Evolutionary conservation across 1,284 basidiomycete species (phyloP).

Genomic region (Cutaneotrichosporon sp.): DNA sequence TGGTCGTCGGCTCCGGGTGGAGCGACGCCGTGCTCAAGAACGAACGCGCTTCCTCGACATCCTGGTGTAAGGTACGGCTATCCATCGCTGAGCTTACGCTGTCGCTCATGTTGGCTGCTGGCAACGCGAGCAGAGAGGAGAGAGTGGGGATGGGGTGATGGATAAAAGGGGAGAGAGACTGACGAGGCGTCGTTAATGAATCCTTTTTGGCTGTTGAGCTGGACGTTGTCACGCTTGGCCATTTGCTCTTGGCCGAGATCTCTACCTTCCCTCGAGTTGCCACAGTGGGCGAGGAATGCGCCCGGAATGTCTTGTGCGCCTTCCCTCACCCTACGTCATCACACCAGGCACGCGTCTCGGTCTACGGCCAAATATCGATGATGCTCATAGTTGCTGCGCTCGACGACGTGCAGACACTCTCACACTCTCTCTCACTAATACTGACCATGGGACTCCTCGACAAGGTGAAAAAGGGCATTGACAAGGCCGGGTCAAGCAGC

Average conservation of each 20-base stretch:
- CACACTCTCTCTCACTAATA: not conserved
- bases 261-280: no score
- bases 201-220: no score
- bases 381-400: not conserved
- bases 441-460: slow-evolving; percentile 40
- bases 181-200: no score
- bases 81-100: not conserved
- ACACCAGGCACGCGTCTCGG: no score
- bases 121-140: not conserved
- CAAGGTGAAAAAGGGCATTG: slow-evolving; percentile 34
- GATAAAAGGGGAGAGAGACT: no score
- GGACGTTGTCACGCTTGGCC: no score
- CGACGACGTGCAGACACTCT: not conserved
- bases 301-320: no score
- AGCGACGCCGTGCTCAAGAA: slow-evolving; percentile 31
- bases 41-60: slow-evolving; percentile 41
- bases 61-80: slow-evolving; percentile 6
- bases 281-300: no score
- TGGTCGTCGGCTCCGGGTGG: slow-evolving; percentile 13
- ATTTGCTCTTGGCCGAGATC: no score
- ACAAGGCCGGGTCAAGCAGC: slow-evolving; percentile 1
- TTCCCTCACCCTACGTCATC: no score
- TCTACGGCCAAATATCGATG: no score
- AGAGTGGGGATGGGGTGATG: no score
- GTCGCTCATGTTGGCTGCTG: not conserved